phyloP scores from a whole-genome alignment of 2,329 filamentous ascomycete species.

The Penicillium sp. region DNA sequence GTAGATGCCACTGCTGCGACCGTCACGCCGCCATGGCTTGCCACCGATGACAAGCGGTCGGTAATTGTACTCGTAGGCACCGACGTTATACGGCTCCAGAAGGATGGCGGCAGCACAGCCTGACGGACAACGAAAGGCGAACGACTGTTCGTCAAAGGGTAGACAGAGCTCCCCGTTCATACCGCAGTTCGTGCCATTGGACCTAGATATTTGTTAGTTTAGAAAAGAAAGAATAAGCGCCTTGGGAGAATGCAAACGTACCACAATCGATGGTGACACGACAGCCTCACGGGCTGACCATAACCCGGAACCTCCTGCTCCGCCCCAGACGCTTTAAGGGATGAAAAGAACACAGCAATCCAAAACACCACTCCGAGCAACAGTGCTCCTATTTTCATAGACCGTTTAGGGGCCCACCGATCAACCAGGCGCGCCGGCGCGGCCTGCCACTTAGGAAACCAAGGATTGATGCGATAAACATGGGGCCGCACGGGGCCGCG shows the following conservation, averaged over 20 bases:
- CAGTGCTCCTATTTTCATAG: constrained; percentile 26
- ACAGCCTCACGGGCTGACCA: constrained; percentile 34
- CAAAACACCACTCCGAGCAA: constrained; percentile 27
- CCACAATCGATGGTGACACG: constrained; percentile 36
- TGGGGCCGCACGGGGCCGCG: constrained; percentile 31
- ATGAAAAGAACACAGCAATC: constrained; percentile 32
- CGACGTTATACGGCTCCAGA: constrained; percentile 55
- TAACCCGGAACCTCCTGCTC: constrained; percentile 31
- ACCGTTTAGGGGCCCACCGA: constrained; percentile 24
- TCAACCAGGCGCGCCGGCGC: constrained; percentile 33
- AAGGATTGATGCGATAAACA: constrained; percentile 33
- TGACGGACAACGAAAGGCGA: constrained; percentile 57
- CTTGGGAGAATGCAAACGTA: constrained; percentile 34
- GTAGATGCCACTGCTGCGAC: constrained; percentile 47
- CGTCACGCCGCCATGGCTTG: constrained; percentile 34
- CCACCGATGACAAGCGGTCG: constrained; percentile 54
- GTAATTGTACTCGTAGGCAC: constrained; percentile 53
- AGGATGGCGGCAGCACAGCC: constrained; percentile 51
- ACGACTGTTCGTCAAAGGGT: constrained; percentile 51
- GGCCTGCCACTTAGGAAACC: constrained; percentile 32
- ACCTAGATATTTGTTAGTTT: constrained; percentile 19
- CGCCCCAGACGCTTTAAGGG: constrained; percentile 30
- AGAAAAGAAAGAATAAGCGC: not conserved
- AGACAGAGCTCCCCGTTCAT: constrained; percentile 55
- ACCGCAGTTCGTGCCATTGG: constrained; percentile 47